phyloP scores from a whole-genome alignment of 192 early-diverging fungal genomes.

The Paraglomus occultum region DNA sequence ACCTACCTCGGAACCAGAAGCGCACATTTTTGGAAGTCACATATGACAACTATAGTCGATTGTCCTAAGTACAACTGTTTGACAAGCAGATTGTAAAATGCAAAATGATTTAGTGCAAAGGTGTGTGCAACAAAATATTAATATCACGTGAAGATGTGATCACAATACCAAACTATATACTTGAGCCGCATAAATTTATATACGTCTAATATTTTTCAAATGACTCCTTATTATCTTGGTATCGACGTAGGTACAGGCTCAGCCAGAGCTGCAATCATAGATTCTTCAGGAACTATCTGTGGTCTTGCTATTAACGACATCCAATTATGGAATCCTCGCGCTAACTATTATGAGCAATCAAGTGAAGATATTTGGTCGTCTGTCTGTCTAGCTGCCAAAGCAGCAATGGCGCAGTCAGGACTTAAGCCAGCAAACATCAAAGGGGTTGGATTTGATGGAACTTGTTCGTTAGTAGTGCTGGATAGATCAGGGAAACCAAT shows the following conservation, averaged over 20 bases:
- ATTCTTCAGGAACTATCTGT: slow-evolving; percentile 45
- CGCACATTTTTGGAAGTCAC: too few species aligned
- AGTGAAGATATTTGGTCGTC: slow-evolving; percentile 66
- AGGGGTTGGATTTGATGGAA: slow-evolving; percentile 78
- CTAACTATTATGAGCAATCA: slow-evolving; percentile 66
- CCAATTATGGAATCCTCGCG: slow-evolving; percentile 42
- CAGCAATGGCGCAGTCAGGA: slow-evolving; percentile 35
- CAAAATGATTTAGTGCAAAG: too few species aligned
- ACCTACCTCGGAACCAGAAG: too few species aligned
- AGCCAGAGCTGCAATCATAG: slow-evolving; percentile 52
- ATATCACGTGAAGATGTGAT: too few species aligned
- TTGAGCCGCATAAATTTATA: too few species aligned
- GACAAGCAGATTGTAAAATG: too few species aligned
- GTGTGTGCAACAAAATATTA: too few species aligned
- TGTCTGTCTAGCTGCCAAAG: slow-evolving; percentile 45
- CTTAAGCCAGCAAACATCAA: slow-evolving; percentile 41
- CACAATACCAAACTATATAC: too few species aligned
- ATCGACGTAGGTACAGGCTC: slow-evolving; percentile 46
- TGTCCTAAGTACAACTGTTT: too few species aligned
- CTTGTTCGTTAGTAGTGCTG: slow-evolving; percentile 67
- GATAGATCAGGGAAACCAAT: slow-evolving; percentile 46
- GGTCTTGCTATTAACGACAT: slow-evolving; percentile 48
- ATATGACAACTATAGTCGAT: too few species aligned
- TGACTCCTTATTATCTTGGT: slow-evolving; percentile 38
- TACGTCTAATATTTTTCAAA: too few species aligned